Base-by-base conservation (phyloP, 1,284 basidiomycete genomes). In the Amylostereum areolatum region DNA sequence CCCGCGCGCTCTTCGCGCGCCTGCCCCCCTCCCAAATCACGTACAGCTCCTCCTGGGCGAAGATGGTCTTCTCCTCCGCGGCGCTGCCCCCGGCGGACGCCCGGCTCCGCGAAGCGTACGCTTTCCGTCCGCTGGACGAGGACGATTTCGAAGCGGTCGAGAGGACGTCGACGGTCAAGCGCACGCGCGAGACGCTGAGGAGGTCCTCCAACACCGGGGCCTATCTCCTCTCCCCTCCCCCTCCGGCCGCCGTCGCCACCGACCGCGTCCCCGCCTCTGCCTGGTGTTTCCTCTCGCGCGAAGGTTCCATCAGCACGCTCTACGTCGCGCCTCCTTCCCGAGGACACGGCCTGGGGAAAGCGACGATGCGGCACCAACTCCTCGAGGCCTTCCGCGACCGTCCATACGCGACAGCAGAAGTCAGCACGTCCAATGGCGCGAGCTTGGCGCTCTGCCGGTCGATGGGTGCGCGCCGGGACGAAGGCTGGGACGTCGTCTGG, bases 221-320 rank as follows among this genome's bases (percentile, higher is more conserved):
- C n/a, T 52, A 54, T 29, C 46, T 37, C 18, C n/a, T n/a, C n/a
- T n/a, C n/a, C n/a, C n/a, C n/a, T n/a, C n/a, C n/a, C n/a, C n/a
- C n/a, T n/a, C n/a, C n/a, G n/a, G n/a, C n/a, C n/a, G 24, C 18
- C 4, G 24, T 24, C 8, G 43, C 47, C 4, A 35, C 37, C 11
- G 35, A 35, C 33, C 27, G 44, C 25, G 28, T 28, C n/a, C 30
- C n/a, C 12, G 47, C 50, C 5, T 35, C 47, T 30, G 53, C 50
- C 4, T 54, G 51, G 51, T 50, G 53, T 35, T 52, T 54, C 45
- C 46, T 43, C 11, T 43, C 53, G 3, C 31, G 34, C 6, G 44
- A 47, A 32, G 50, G 52, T 8, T 33, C 50, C 9, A 29, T 54
- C 28, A 47, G 50, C 43, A 32, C 47, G 25, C 42, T 54, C 10